Base-by-base conservation (phyloP, 108 stramenopile genomes). In the Stephanodiscus triporus region DNA sequence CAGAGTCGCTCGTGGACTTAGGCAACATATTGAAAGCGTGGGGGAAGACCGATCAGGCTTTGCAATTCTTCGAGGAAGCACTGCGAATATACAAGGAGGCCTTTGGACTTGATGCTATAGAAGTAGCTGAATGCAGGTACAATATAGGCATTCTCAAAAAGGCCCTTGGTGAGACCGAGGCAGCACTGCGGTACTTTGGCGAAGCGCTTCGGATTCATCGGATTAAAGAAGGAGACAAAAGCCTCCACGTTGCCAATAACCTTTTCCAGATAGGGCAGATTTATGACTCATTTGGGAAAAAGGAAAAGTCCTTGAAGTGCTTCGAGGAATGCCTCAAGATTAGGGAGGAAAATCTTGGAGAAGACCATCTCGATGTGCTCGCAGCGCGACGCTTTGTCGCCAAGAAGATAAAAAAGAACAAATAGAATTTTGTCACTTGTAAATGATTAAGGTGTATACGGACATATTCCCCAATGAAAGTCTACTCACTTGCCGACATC, bases 81-180 rank as follows among this genome's bases (percentile, higher is more conserved):
- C 22, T 77, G 24, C 49, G 55, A 29, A 36, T n/a, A 5, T 86
- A 88, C 63, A 63, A 70, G 23, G 72, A 78, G 20, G 74, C 81
- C 13, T 64, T 88, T 17, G 87, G 88, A 30, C 38, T 77, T 45
- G 81, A 87, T 56, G 81, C 86, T 47, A 62, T 66, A 22, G 91
- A 91, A 74, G 91, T 86, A 50, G 90, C 85, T 22, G 22, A 71
- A 11, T 84, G 81, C 29, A 59, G 85, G 57, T 79, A 91, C 58
- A 68, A 83, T 36, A 85, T 89, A 32, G 90, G 88, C 14, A 77
- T 87, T 62, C 45, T 82, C 19, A 72, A 89, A 29, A 67, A 89
- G 72, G 76, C 77, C 42, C 43, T 75, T 11, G 88, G 88, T 10
- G 68, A 78, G 17, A 49, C 73, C 0, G 58, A 80, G 48, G 68